Percentiles rank a stretch among this genome's conserved stretches.
Evolutionary conservation across 106 monocot genomes (phyloP).

Genomic region (Vanilla planifolia): DNA sequence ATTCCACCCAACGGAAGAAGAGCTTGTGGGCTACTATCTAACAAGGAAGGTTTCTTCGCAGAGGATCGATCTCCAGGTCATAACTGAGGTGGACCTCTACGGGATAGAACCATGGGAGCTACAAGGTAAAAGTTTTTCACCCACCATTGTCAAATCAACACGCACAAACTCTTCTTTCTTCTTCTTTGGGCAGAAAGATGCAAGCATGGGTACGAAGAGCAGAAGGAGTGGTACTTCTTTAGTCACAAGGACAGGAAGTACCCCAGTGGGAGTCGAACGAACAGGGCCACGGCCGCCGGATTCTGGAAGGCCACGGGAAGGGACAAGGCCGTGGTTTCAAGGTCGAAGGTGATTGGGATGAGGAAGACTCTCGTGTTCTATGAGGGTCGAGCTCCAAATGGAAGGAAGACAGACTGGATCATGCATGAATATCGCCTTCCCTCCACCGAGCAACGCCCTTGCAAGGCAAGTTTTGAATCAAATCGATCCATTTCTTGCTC

Average conservation of each 20-base stretch:
- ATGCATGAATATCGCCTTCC: slow-evolving; percentile 90
- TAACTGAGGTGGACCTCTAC: slow-evolving; percentile 80
- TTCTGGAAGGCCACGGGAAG: slow-evolving; percentile 89
- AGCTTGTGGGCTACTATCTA: slow-evolving; percentile 94
- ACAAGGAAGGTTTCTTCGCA: slow-evolving; percentile 64
- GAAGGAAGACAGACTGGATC: slow-evolving; percentile 92
- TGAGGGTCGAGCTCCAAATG: slow-evolving; percentile 84
- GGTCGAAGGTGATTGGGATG: slow-evolving; percentile 75
- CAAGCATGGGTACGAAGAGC: slow-evolving; percentile 65
- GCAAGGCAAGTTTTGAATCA: slow-evolving; percentile 30
- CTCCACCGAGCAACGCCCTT: slow-evolving; percentile 57
- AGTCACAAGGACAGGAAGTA: slow-evolving; percentile 91
- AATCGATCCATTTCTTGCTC: not conserved
- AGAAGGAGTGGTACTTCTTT: slow-evolving; percentile 94
- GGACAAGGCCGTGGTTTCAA: slow-evolving; percentile 69
- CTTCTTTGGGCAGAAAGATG: slow-evolving; percentile 34
- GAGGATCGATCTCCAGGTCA: slow-evolving; percentile 78
- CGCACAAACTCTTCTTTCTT: not conserved
- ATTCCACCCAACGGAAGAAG: slow-evolving; percentile 94
- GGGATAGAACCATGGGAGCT: slow-evolving; percentile 96
- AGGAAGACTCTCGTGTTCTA: slow-evolving; percentile 95
- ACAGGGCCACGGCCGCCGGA: slow-evolving; percentile 70
- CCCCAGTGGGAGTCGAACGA: slow-evolving; percentile 78
- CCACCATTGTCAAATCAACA: not conserved
- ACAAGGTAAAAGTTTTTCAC: slow-evolving; percentile 34